A percentile compares a stretch with the other conserved stretches of the same genome.
phyloP scores from a whole-genome alignment of 2,329 filamentous ascomycete species.

The Mycosphaerelloides madeirae region DNA sequence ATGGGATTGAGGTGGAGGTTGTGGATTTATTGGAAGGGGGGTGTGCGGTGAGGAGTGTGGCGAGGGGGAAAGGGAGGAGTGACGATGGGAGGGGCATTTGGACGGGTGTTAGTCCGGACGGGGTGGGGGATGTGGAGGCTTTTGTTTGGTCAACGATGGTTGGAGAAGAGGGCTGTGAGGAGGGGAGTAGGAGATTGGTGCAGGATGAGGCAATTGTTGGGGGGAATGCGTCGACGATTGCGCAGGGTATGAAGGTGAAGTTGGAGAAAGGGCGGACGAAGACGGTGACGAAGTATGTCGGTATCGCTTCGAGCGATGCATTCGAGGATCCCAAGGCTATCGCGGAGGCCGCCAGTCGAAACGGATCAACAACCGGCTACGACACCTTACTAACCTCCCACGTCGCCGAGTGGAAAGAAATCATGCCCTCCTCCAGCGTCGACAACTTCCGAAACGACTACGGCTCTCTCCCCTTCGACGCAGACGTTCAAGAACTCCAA shows the following conservation, averaged over 20 bases:
- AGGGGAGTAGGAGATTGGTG: slow-evolving; percentile 42
- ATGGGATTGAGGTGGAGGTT: slow-evolving; percentile 54
- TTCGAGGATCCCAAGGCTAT: slow-evolving; percentile 54
- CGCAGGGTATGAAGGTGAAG: slow-evolving; percentile 53
- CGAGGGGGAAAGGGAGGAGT: slow-evolving; percentile 54
- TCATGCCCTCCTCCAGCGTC: slow-evolving; percentile 58
- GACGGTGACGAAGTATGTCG: slow-evolving; percentile 62
- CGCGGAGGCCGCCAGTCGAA: slow-evolving; percentile 52
- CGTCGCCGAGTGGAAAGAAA: slow-evolving; percentile 55
- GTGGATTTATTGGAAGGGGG: slow-evolving; percentile 65
- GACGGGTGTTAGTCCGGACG: slow-evolving; percentile 59
- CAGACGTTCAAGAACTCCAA: slow-evolving; percentile 53
- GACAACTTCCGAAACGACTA: slow-evolving; percentile 57
- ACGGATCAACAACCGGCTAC: slow-evolving; percentile 52
- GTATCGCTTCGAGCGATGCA: slow-evolving; percentile 63
- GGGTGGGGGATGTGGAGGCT: slow-evolving; percentile 59
- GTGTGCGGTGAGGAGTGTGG: slow-evolving; percentile 60
- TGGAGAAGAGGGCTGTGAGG: slow-evolving; percentile 36
- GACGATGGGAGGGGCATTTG: slow-evolving; percentile 53
- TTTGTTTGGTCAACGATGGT: slow-evolving; percentile 52
- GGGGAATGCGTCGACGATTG: slow-evolving; percentile 59
- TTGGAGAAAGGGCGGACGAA: slow-evolving; percentile 51
- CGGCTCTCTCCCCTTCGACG: slow-evolving; percentile 54
- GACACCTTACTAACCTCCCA: slow-evolving; percentile 53
- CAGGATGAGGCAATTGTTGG: slow-evolving; percentile 47